Conservation (phyloP, 73 alveolate genomes). For the Tetrahymena elliotti region DNA sequence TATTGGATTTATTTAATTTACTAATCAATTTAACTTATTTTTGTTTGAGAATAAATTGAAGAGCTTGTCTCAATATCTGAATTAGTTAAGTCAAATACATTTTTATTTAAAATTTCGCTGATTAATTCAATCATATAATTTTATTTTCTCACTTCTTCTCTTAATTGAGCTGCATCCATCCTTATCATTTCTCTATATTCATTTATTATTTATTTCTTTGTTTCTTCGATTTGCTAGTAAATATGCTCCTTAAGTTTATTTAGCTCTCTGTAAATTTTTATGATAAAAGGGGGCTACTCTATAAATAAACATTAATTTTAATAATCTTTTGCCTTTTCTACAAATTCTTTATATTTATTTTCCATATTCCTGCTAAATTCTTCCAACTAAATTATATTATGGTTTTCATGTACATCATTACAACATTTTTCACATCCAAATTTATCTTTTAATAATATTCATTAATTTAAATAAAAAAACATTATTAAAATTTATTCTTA, state of each 20-base stretch:
- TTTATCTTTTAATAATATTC: not conserved
- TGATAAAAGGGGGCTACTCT: not conserved
- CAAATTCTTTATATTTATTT: not conserved
- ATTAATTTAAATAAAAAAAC: not conserved
- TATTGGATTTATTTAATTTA: not conserved
- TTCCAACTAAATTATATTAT: not conserved
- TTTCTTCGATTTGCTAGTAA: not conserved
- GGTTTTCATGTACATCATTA: not conserved
- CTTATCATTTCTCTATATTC: not conserved
- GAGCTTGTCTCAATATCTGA: not conserved
- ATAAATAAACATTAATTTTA: not conserved
- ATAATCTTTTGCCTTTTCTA: not conserved
- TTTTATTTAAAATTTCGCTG: not conserved
- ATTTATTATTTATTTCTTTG: not conserved
- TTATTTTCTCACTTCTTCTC: not conserved
- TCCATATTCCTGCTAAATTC: not conserved
- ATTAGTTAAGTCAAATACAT: not conserved
- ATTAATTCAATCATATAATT: not conserved
- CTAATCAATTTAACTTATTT: not conserved
- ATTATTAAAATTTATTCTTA: not conserved
- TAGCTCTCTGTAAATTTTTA: not conserved
- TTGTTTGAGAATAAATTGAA: not conserved
- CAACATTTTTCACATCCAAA: not conserved
- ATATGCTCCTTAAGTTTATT: not conserved
- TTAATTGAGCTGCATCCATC: not conserved